Evolutionary conservation across 768 basidiomycete species (phyloP), one percentile per base, ranked within the genome.

Genomic region (Lyophyllum shimeji): DNA sequence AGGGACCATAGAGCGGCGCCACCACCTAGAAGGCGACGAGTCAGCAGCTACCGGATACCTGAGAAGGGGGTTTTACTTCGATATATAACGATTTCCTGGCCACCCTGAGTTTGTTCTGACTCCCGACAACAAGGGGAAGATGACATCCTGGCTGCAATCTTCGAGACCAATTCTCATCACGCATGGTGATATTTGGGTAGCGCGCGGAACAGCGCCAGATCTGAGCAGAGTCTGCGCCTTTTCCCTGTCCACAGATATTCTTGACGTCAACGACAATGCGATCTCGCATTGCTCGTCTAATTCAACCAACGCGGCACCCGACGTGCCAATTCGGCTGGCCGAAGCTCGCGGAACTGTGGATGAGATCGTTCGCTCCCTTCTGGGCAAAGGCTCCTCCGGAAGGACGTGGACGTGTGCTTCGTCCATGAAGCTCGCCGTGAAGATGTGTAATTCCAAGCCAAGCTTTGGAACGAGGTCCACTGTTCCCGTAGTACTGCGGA

Each of bases 1-100:
- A 50, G 37, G 59, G 52, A 11, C 37, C 53, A 37, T 60, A 60
- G 21, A 58, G 34, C 15, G 59, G 61, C 21, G 63, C 51, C 24
- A 56, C 59, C 11, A 67, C 60, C 65, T 66, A 20, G 12, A 48
- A 34, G 15, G 13, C n/a, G n/a, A 9, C 2, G 6, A 48, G n/a
- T 6, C 3, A 49, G 5, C 39, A 21, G 9, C 21, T 1, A 20
- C 23, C 9, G 15, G 3, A 7, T 13, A 17, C 29, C 20, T 13
- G 2, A 40, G 27, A 37, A 27, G 46, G 21, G 24, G 34, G 12
- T 70, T 68, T 69, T 64, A 75, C 72, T 64, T 78, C 75, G 6
- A 85, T 67, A 54, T 81, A 86, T 23, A 65, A 72, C 1, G 82
- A 85, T 59, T 80, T 83, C 37, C 84, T 74, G 8, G 84, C 84